phyloP scores from a whole-genome alignment of 1,284 basidiomycete genomes.

The Trichosporon coremiiforme region DNA sequence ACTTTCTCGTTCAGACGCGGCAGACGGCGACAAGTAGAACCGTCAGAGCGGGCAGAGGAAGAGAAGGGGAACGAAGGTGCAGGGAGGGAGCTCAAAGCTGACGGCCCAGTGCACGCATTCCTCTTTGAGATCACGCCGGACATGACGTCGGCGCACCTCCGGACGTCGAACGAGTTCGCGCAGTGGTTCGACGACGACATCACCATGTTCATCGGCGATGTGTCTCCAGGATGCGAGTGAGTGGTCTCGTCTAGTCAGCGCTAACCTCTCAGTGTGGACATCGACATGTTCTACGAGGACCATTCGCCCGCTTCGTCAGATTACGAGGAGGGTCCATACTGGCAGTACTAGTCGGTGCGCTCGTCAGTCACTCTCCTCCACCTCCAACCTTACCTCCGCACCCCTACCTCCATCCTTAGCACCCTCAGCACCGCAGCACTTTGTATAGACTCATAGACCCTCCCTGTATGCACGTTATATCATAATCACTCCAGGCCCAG shows the following conservation, averaged over 20 bases:
- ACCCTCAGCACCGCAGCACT: background rate
- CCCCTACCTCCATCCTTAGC: background rate
- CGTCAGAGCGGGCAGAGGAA: background rate
- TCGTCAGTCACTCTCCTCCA: background rate
- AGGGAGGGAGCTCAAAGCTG: background rate
- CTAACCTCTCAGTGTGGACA: background rate
- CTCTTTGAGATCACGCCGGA: constrained; percentile 14
- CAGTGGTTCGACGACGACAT: constrained; percentile 19
- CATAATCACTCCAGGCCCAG: background rate
- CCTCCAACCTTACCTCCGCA: background rate
- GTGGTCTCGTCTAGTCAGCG: background rate
- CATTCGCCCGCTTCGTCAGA: constrained; percentile 8
- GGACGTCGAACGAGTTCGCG: constrained; percentile 14
- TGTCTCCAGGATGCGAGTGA: constrained; percentile 11
- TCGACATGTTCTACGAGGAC: constrained; percentile 16
- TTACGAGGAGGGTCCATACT: constrained; percentile 13
- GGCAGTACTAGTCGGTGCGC: background rate
- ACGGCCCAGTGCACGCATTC: constrained; percentile 10
- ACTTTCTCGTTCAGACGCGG: background rate
- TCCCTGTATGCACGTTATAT: constrained; percentile 13
- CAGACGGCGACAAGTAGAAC: background rate
- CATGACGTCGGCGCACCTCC: constrained; percentile 9
- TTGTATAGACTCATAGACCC: constrained; percentile 16
- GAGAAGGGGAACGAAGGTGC: background rate
- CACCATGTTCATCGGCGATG: constrained; percentile 8